phyloP scores from a whole-genome alignment of 2,329 filamentous ascomycete species.

The Clarireedia paspali region DNA sequence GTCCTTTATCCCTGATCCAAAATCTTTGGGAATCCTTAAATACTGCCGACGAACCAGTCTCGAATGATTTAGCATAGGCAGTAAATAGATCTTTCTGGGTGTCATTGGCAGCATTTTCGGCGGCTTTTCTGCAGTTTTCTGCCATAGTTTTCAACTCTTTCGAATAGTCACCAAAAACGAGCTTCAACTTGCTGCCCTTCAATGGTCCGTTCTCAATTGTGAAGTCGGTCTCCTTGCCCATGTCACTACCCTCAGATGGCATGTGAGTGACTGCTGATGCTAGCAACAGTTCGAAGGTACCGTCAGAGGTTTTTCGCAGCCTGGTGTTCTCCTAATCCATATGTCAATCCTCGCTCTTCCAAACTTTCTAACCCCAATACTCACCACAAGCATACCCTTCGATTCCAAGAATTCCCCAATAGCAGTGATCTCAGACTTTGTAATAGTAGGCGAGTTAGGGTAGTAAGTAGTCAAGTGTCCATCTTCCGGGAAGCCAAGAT shows the following conservation, averaged over 20 bases:
- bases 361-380: neutral
- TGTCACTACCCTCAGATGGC: conserved; percentile 58
- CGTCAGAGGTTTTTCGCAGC: conserved; percentile 56
- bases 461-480: conserved; percentile 80
- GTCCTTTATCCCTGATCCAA: conserved; percentile 79
- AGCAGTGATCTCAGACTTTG: conserved; percentile 64
- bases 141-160: conserved; percentile 64
- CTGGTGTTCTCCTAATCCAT: conserved; percentile 60
- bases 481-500: conserved; percentile 66
- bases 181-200: conserved; percentile 58
- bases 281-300: conserved; percentile 65
- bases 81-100: conserved; percentile 66
- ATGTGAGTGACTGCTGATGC: conserved; percentile 57
- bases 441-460: conserved; percentile 66
- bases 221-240: conserved; percentile 58
- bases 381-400: conserved; percentile 54
- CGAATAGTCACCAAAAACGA: conserved; percentile 69
- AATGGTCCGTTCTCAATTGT: conserved; percentile 50
- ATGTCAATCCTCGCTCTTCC: neutral
- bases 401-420: conserved; percentile 67
- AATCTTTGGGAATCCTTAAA: conserved; percentile 75
- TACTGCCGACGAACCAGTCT: conserved; percentile 63
- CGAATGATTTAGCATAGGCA: conserved; percentile 69
- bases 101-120: conserved; percentile 63
- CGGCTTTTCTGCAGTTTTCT: conserved; percentile 59